Evolutionary conservation across 768 basidiomycete genomes (phyloP), one percentile per base, ranked within the genome.

Genomic region (Tricholoma flavovirens): DNA sequence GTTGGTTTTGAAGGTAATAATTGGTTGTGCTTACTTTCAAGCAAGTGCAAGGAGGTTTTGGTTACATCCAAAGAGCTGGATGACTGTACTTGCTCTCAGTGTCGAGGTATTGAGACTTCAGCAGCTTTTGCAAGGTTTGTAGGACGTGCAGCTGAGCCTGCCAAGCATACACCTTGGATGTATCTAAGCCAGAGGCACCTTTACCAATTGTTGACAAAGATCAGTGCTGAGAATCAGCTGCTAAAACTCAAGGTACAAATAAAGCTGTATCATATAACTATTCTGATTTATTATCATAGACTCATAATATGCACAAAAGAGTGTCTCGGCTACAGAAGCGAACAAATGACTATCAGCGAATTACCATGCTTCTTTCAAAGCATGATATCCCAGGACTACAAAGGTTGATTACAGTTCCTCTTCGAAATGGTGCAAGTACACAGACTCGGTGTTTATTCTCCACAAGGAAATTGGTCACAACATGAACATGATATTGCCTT

Each of bases 401-500:
- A 5, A 5, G 42, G n/a, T 6, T 36, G 30, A 32, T 32, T 32
- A 32, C 30, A 32, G 30, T 32, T 32, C 53, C 49, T n/a, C 48
- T 60, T 30, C 54, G 50, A 5, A 51, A 53, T 51, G 54, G 60
- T 4, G 57, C 17, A 21, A 45, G 21, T 30, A 5, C 50, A 30
- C 29, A 51, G n/a, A 32, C 21, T 1, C 14, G 56, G 60, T 4
- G 15, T 57, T 5, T 61, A 61, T 55, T 32, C 51, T 10, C 58
- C 64, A 12, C 22, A 49, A 5, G 55, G 55, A 36, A 54, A 53
- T 1, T 67, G 60, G 56, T 60, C 59, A 12, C 26, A 56, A 6
- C 52, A 53, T 2, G 67, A 69, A 40, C 40, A 64, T 51, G 70
- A 70, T 54, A 55, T 67, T 24, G 64, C 67, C 43, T 67, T 69